These are phyloP conservation scores for Alloascoidea hylecoeti DNA, from an alignment of 805 yeast species.

Conservation along the genomic window DNA sequence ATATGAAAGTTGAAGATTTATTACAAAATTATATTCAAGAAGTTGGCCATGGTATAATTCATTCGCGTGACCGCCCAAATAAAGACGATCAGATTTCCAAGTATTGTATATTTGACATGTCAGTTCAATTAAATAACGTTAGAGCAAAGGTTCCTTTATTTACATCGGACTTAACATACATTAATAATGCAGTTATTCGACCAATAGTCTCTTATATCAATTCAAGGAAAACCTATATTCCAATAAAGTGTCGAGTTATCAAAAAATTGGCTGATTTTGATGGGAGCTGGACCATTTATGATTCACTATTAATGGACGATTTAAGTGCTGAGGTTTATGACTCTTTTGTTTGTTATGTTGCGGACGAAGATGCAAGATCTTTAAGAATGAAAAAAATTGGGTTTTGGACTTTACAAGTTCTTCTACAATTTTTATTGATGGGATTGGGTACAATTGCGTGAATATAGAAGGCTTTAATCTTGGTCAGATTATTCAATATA, in stretches of 20 bases:
- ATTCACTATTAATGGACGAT: constrained; percentile 82
- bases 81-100: constrained; percentile 17
- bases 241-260: constrained; percentile 68
- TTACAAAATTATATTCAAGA: constrained; percentile 16
- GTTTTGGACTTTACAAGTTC: constrained; percentile 81
- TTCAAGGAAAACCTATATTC: constrained; percentile 78
- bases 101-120: constrained; percentile 65
- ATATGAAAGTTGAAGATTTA: constrained; percentile 23
- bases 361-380: constrained; percentile 68
- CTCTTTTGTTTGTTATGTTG: constrained; percentile 78
- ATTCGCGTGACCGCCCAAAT: neutral
- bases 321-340: constrained; percentile 81
- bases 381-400: constrained; percentile 72
- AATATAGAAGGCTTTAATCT: no score
- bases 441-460: constrained; percentile 63
- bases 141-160: constrained; percentile 83
- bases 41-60: constrained; percentile 1
- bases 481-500: no score
- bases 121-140: constrained; percentile 70
- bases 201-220: constrained; percentile 96
- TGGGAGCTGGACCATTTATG: constrained; percentile 95
- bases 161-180: constrained; percentile 76
- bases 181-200: constrained; percentile 80
- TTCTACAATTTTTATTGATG: constrained; percentile 71
- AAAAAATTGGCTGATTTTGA: constrained; percentile 75